Conservation (phyloP, 768 basidiomycete species). For the Auricularia sp. region DNA sequence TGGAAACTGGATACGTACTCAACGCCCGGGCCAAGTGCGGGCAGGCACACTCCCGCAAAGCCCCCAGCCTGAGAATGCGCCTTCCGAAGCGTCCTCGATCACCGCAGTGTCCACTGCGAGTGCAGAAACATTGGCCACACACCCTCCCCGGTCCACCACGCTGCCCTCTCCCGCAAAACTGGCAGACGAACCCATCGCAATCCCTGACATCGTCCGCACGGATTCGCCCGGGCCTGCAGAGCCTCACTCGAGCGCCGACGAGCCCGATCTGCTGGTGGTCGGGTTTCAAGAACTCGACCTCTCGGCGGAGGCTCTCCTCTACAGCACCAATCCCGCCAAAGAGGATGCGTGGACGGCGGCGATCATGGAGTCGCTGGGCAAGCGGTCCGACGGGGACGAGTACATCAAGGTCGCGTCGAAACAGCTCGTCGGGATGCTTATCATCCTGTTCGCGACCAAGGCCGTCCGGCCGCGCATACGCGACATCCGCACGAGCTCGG, state of each 20-base stretch:
- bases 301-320: constrained; percentile 68
- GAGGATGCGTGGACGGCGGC: constrained; percentile 60
- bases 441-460: constrained; percentile 58
- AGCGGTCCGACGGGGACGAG: constrained; percentile 50
- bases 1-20: background rate
- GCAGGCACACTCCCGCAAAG: background rate
- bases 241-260: constrained; percentile 8
- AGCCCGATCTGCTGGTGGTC: constrained; percentile 63
- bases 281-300: constrained; percentile 77
- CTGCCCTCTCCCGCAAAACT: background rate
- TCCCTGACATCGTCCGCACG: background rate
- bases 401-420: constrained; percentile 65
- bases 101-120: background rate
- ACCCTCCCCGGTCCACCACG: background rate
- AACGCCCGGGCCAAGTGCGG: background rate
- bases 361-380: constrained; percentile 59
- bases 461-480: constrained; percentile 39
- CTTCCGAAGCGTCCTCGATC: background rate
- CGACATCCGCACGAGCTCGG: constrained; percentile 39
- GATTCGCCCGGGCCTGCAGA: background rate
- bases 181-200: background rate
- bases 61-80: background rate
- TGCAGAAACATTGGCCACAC: background rate
- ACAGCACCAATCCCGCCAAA: constrained; percentile 46
- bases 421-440: constrained; percentile 78